Evolutionary conservation across 176 grass and related monocot genomes (phyloP), one percentile per base, ranked within the genome.

Genomic region (Pontederia crassipes): DNA sequence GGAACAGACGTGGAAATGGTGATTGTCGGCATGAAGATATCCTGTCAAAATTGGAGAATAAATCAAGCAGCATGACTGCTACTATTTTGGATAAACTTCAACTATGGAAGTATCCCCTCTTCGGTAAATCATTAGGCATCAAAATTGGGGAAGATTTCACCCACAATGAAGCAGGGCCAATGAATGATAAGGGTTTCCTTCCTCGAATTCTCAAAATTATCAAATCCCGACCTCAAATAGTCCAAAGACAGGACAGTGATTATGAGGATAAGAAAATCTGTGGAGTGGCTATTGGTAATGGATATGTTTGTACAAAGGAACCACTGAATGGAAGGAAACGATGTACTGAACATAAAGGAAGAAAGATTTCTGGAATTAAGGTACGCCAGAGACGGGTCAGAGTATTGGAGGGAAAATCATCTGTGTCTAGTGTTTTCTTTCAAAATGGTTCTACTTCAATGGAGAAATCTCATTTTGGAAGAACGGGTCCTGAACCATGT

Each of bases 1-100:
- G 92, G 92, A 96, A 96, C 72, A 89, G 73, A 52, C 76, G 79
- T 61, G 66, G 82, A 52, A 96, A 96, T 73, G 78, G 83, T 82
- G 59, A 58, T 65, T 83, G 78, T 71, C 83, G 92, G 17, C 78
- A 52, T 61, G 76, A 88, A 70, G 92, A 90, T 72, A 85, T 96
- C 76, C 45, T 96, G 10, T 64, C 73, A 29, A 96, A 82, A 68
- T 77, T 96, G 67, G 69, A 90, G 35, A 78, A 76, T 18, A 65
- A 27, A 69, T 51, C 46, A 48, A 8, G 45, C 46, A 78, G 64
- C 12, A 47, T 64, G 52, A 78, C 48, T 49, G 55, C 64, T 59
- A 72, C 80, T 46, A 50, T 82, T 29, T 58, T 84, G 67, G 63
- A 71, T 48, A 90, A 74, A 65, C 45, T 84, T 66, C 61, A 69